Conservation (phyloP, 2,329 filamentous ascomycete genomes). For the Colletotrichum abscissum region DNA sequence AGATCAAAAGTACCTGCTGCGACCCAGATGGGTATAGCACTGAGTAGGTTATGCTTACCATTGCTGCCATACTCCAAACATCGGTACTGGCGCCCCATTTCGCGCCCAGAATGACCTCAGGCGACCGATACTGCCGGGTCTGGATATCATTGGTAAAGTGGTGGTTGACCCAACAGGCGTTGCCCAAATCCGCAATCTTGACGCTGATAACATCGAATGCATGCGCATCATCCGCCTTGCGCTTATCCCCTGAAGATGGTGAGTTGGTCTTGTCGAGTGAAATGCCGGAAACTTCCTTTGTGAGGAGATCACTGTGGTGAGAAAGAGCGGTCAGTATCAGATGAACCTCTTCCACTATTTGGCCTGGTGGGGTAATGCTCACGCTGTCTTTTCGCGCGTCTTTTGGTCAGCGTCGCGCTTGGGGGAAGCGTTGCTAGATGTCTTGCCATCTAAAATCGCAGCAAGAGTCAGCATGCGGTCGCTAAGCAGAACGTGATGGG, state of each 20-base stretch:
- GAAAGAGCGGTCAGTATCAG: slow-evolving; percentile 24
- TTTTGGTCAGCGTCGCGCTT: slow-evolving; percentile 75
- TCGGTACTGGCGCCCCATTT: slow-evolving; percentile 99
- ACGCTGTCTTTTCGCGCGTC: slow-evolving; percentile 94
- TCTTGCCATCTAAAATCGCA: slow-evolving; percentile 45
- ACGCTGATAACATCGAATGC: slow-evolving; percentile 87
- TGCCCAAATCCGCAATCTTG: slow-evolving; percentile 98
- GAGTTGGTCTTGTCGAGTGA: slow-evolving; percentile 82
- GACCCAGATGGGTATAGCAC: background rate
- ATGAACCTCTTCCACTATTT: slow-evolving; percentile 5
- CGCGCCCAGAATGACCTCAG: slow-evolving; percentile 93
- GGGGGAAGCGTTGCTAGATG: slow-evolving; percentile 57
- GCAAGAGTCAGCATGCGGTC: slow-evolving; percentile 10
- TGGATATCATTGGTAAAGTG: slow-evolving; percentile 99
- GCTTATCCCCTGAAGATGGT: slow-evolving; percentile 70
- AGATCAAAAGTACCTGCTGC: background rate
- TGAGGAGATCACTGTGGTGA: slow-evolving; percentile 80
- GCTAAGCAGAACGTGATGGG: background rate
- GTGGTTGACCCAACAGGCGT: slow-evolving; percentile 98
- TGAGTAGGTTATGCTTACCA: slow-evolving; percentile 71
- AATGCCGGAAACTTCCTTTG: slow-evolving; percentile 93
- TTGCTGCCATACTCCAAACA: slow-evolving; percentile 99
- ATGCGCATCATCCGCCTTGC: slow-evolving; percentile 67
- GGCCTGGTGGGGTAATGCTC: slow-evolving; percentile 53
- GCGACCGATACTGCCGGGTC: slow-evolving; percentile 95